phyloP scores from a whole-genome alignment of 108 stramenopile species.

The Chaetoceros muelleri region DNA sequence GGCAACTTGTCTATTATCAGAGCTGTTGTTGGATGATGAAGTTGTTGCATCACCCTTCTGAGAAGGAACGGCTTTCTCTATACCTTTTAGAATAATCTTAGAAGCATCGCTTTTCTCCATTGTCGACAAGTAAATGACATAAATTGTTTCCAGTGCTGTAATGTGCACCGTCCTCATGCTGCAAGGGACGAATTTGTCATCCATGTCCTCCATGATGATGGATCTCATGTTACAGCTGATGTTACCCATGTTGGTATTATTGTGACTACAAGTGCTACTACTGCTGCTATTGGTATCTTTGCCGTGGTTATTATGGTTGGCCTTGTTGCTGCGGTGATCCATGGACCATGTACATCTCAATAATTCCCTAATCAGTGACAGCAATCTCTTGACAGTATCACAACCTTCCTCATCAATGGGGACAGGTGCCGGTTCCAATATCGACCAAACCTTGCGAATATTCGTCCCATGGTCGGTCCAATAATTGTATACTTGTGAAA shows the following conservation, averaged over 20 bases:
- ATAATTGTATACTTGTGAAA: conserved; percentile 30
- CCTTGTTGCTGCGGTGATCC: too few species aligned
- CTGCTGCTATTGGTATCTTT: too few species aligned
- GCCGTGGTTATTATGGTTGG: too few species aligned
- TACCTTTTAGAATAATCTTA: neutral
- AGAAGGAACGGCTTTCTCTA: conserved; percentile 40
- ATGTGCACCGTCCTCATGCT: neutral
- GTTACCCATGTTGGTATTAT: neutral
- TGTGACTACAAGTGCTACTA: too few species aligned
- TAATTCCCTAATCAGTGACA: too few species aligned
- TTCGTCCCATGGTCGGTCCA: conserved; percentile 36
- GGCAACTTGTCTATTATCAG: conserved; percentile 6
- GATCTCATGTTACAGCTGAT: neutral
- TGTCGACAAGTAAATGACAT: conserved; percentile 1
- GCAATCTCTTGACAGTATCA: neutral
- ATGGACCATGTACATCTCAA: too few species aligned
- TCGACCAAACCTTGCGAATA: conserved; percentile 32
- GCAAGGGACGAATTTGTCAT: neutral
- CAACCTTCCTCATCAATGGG: conserved; percentile 22
- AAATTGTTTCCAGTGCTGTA: neutral
- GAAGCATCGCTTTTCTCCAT: conserved; percentile 4
- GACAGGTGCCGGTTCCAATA: conserved; percentile 42
- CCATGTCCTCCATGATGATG: neutral
- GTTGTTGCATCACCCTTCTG: neutral
- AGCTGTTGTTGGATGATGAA: neutral